Percentiles rank a stretch among this genome's conserved stretches.
Conservation (phyloP, 2,329 filamentous ascomycete genomes). For the Aspergillus brasiliensis region DNA sequence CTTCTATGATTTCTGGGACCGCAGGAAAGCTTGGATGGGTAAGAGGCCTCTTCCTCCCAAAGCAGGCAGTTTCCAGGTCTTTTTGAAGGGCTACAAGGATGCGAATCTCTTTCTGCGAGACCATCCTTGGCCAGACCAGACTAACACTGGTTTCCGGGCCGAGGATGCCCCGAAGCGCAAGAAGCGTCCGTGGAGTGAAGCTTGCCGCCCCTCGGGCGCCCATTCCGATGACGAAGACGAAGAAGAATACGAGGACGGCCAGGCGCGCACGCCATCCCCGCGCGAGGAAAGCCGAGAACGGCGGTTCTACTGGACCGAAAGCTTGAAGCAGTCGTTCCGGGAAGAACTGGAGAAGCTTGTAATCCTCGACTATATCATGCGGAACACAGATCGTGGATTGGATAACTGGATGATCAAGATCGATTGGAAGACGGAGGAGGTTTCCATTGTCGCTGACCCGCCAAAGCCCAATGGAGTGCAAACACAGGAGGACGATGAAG, state of each 20-base stretch:
- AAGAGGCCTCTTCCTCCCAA: constrained; percentile 86
- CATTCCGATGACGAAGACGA: constrained; percentile 65
- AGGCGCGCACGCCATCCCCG: constrained; percentile 44
- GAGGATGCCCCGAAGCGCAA: constrained; percentile 68
- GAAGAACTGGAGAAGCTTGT: constrained; percentile 97
- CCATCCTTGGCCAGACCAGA: constrained; percentile 95
- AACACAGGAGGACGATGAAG: constrained; percentile 47
- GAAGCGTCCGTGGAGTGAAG: constrained; percentile 76
- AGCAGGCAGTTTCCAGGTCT: constrained; percentile 94
- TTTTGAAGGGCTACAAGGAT: constrained; percentile 95
- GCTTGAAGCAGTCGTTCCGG: constrained; percentile 84
- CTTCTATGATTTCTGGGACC: constrained; percentile 97
- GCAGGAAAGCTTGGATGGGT: constrained; percentile 82
- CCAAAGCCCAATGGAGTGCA: constrained; percentile 62
- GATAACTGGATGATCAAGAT: constrained; percentile 99
- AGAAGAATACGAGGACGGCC: constrained; percentile 48
- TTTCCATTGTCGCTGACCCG: constrained; percentile 84
- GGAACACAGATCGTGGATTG: constrained; percentile 92
- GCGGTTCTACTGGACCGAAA: constrained; percentile 81
- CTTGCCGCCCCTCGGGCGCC: constrained; percentile 69
- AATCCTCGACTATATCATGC: constrained; percentile 98
- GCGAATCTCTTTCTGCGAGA: constrained; percentile 94
- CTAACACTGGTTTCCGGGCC: constrained; percentile 67
- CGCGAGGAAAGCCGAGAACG: constrained; percentile 50
- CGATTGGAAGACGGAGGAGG: constrained; percentile 78